Evolutionary conservation across 2,329 filamentous ascomycete genomes (phyloP).

Genomic region (Monilinia fructicola): DNA sequence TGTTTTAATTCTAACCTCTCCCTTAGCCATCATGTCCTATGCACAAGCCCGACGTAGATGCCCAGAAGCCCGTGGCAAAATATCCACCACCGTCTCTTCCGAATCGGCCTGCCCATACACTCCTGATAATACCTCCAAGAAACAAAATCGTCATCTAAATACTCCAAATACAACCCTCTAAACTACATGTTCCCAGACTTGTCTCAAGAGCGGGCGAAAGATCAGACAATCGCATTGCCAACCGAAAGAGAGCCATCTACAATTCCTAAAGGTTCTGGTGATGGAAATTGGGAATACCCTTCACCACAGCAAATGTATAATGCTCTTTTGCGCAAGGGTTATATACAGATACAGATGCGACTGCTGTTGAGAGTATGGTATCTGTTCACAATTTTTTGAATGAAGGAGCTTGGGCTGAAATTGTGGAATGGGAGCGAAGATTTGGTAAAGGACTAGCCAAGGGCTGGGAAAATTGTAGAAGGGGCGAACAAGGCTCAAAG

Average conservation of each 20-base stretch:
- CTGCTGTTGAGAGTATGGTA: constrained; percentile 95
- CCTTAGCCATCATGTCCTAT: constrained; percentile 66
- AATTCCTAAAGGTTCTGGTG: constrained; percentile 80
- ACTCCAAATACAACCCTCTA: constrained; percentile 71
- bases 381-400: constrained; percentile 97
- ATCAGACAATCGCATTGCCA: constrained; percentile 73
- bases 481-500: constrained; percentile 66
- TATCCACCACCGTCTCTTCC: constrained; percentile 34
- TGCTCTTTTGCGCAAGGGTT: constrained; percentile 91
- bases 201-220: constrained; percentile 72
- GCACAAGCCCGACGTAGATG: constrained; percentile 51
- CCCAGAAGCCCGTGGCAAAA: constrained; percentile 36
- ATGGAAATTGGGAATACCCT: constrained; percentile 93
- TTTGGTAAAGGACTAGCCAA: constrained; percentile 72
- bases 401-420: constrained; percentile 95
- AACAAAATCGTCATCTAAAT: constrained; percentile 46
- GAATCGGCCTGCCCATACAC: constrained; percentile 40
- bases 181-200: constrained; percentile 95
- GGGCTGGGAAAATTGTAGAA: constrained; percentile 72
- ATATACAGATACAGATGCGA: constrained; percentile 93
- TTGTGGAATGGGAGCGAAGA: constrained; percentile 87
- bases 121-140: constrained; percentile 33
- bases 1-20: neutral
- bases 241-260: constrained; percentile 81
- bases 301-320: constrained; percentile 99